A percentile compares a stretch with the other conserved stretches of the same genome.
Conservation (phyloP, 106 monocot species). For the Alisma plantagoaquatica region DNA sequence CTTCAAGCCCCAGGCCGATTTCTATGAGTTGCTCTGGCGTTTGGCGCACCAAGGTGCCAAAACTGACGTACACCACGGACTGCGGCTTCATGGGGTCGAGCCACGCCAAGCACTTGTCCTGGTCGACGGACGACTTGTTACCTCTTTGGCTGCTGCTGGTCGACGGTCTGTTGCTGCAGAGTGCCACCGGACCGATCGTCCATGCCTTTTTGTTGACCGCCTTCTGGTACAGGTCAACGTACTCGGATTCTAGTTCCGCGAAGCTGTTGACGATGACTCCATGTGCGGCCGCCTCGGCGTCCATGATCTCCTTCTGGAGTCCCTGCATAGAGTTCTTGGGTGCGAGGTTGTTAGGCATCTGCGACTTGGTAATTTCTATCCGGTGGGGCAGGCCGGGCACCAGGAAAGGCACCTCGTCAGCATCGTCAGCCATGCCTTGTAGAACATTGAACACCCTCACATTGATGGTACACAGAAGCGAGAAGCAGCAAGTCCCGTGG, state of each 20-base stretch:
- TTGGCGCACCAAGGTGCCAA: conserved; percentile 1
- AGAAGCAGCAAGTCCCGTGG: conserved; percentile 27
- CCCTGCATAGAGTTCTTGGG: conserved; percentile 7
- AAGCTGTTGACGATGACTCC: conserved; percentile 29
- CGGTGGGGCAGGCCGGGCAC: conserved; percentile 37
- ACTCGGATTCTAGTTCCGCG: conserved; percentile 10
- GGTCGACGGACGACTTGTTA: neutral
- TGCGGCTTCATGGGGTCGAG: conserved; percentile 10
- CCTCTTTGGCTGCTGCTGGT: neutral
- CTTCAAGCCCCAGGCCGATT: conserved; percentile 17
- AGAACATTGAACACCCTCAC: neutral
- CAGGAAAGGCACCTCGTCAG: conserved; percentile 10
- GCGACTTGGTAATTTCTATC: conserved; percentile 24
- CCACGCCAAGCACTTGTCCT: neutral
- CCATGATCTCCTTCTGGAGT: neutral
- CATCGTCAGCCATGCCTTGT: neutral
- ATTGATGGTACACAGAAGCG: conserved; percentile 11
- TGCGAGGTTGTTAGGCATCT: too few species aligned
- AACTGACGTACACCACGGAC: conserved; percentile 15
- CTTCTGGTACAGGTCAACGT: conserved; percentile 3
- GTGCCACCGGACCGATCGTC: conserved; percentile 2
- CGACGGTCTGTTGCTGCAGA: neutral
- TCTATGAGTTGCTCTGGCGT: neutral
- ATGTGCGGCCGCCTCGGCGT: conserved; percentile 5
- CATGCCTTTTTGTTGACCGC: conserved; percentile 9